These are phyloP conservation scores for Ascochyta koolunga DNA, from an alignment of 2,329 filamentous ascomycete species.

Conservation along the genomic window DNA sequence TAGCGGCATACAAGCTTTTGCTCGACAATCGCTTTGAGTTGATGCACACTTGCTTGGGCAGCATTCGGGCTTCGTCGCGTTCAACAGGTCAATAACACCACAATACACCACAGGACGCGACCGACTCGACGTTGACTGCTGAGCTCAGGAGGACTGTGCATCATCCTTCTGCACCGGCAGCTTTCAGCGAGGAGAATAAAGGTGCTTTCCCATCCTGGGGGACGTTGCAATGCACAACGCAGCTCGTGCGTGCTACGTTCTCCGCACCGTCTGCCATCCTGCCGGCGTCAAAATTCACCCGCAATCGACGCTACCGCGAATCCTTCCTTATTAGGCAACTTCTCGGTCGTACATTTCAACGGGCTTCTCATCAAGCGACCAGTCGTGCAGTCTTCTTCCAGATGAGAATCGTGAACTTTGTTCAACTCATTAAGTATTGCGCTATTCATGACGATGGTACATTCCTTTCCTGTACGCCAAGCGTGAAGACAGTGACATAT, in stretches of 20 bases:
- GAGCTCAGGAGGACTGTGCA: not conserved
- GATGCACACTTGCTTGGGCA: not conserved
- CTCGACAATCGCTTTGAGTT: not conserved
- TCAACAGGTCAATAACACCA: slow-evolving; percentile 1
- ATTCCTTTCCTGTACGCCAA: not conserved
- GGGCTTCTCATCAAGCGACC: not conserved
- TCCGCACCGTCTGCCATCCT: not conserved
- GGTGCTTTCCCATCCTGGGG: not conserved
- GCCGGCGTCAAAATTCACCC: slow-evolving; percentile 6
- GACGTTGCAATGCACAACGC: not conserved
- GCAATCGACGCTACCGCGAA: slow-evolving; percentile 1
- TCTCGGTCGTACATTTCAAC: not conserved
- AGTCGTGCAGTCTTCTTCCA: not conserved
- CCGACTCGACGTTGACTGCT: not conserved
- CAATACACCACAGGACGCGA: not conserved
- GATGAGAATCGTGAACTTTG: not conserved
- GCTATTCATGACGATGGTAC: not conserved
- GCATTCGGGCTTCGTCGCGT: slow-evolving; percentile 1
- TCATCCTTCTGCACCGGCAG: not conserved
- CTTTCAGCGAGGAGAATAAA: not conserved
- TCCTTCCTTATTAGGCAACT: not conserved
- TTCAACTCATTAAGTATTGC: not conserved
- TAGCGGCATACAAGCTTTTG: not conserved
- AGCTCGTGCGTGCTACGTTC: not conserved
- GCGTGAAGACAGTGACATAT: slow-evolving; percentile 19